Percentiles rank a stretch among this genome's conserved stretches.
Evolutionary conservation across 2,329 filamentous ascomycete genomes (phyloP).

Genomic region (Trichoderma sp.): DNA sequence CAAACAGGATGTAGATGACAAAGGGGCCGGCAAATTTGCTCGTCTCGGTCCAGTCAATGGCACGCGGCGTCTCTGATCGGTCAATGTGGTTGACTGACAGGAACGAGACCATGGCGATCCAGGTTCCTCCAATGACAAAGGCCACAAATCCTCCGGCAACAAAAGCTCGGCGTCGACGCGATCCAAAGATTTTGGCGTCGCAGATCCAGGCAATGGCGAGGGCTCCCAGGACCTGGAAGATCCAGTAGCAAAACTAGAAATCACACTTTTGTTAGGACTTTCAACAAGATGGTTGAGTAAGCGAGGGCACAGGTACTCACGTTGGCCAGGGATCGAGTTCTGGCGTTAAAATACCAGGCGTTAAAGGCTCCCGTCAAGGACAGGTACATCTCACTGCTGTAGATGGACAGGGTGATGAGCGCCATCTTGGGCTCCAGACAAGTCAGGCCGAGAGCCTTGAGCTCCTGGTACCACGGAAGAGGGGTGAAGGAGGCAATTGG

Average conservation of each 20-base stretch:
- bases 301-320: background rate
- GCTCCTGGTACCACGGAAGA: slow-evolving; percentile 17
- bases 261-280: background rate
- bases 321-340: slow-evolving; percentile 16
- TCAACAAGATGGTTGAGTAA: accelerated
- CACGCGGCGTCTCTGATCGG: slow-evolving; percentile 3
- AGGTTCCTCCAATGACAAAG: slow-evolving; percentile 17
- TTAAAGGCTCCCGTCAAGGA: slow-evolving; percentile 18
- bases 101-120: slow-evolving; percentile 20
- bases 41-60: slow-evolving; percentile 17
- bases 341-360: slow-evolving; percentile 13
- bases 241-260: slow-evolving; percentile 16
- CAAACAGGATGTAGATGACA: slow-evolving; percentile 20
- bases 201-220: slow-evolving; percentile 16
- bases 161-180: slow-evolving; percentile 15
- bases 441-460: slow-evolving; percentile 15
- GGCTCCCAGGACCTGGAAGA: slow-evolving; percentile 16
- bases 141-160: slow-evolving; percentile 3
- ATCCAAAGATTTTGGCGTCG: slow-evolving; percentile 7
- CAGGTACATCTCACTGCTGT: slow-evolving; percentile 19
- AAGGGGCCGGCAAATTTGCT: slow-evolving; percentile 15
- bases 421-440: slow-evolving; percentile 18
- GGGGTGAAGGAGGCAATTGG: slow-evolving; percentile 17
- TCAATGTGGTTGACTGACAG: slow-evolving; percentile 16
- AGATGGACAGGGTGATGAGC: slow-evolving; percentile 18